phyloP scores from a whole-genome alignment of 495 filamentous ascomycete species.

The Penicillium arizonense region DNA sequence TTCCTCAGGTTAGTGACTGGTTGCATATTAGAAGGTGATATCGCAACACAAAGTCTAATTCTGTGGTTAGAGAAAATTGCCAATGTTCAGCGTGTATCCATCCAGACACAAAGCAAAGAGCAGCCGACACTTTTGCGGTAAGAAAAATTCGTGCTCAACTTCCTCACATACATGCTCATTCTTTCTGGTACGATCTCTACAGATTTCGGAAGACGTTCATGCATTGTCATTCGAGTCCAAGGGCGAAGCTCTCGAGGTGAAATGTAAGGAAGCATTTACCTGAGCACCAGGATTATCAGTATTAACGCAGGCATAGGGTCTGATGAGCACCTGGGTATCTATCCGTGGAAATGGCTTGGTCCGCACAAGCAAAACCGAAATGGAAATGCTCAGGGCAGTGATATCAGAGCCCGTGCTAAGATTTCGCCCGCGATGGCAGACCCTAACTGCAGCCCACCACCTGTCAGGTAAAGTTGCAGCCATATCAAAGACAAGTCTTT shows the following conservation, averaged over 20 bases:
- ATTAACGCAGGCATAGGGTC: slow-evolving; percentile 32
- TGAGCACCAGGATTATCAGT: neutral
- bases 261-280: slow-evolving; percentile 23
- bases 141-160: slow-evolving; percentile 1
- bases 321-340: slow-evolving; percentile 54
- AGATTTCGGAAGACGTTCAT: slow-evolving; percentile 55
- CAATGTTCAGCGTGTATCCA: slow-evolving; percentile 73
- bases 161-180: neutral
- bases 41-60: neutral
- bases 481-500: neutral
- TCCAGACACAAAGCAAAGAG: slow-evolving; percentile 72
- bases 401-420: too few species aligned
- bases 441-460: too few species aligned
- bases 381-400: neutral
- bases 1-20: slow-evolving; percentile 19
- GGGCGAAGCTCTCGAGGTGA: slow-evolving; percentile 14
- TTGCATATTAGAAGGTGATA: neutral
- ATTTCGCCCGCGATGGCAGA: too few species aligned
- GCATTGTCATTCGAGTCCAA: slow-evolving; percentile 22
- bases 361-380: slow-evolving; percentile 10
- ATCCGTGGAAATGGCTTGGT: slow-evolving; percentile 51
- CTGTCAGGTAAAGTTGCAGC: too few species aligned
- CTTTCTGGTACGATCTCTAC: neutral
- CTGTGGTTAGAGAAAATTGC: slow-evolving; percentile 70
- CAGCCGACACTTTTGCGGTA: slow-evolving; percentile 69